These are phyloP conservation scores for Backusella psychrophila DNA, from an alignment of 192 early-diverging fungal species.

Conservation along the genomic window DNA sequence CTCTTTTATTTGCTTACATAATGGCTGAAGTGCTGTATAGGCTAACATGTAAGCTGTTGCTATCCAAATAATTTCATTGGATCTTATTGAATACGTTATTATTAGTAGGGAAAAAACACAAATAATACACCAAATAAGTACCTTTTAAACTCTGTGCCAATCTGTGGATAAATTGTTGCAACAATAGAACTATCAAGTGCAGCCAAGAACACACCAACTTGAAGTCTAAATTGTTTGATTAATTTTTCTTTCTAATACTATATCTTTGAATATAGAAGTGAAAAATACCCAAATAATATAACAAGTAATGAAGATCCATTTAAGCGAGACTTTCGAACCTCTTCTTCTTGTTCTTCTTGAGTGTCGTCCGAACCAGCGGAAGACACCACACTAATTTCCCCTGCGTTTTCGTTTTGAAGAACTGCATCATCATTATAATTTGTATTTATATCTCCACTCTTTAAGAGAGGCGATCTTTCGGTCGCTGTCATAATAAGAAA, in stretches of 20 bases:
- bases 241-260: background rate
- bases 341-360: background rate
- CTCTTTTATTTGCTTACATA: slow-evolving; percentile 47
- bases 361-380: background rate
- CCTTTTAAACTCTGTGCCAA: slow-evolving; percentile 37
- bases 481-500: background rate
- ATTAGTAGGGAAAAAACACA: background rate
- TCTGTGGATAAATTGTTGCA: slow-evolving; percentile 30
- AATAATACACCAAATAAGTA: background rate
- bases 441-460: background rate
- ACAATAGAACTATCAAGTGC: slow-evolving; percentile 37
- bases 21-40: slow-evolving; percentile 73
- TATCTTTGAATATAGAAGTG: background rate
- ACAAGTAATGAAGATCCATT: slow-evolving; percentile 15
- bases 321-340: slow-evolving; percentile 5
- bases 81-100: slow-evolving; percentile 10
- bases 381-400: background rate
- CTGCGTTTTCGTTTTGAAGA: background rate
- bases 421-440: background rate
- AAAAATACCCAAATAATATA: slow-evolving; percentile 13
- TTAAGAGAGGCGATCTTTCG: background rate
- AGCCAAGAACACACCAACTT: slow-evolving; percentile 30
- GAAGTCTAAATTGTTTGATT: slow-evolving; percentile 15
- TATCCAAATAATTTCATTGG: slow-evolving; percentile 76
- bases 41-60: slow-evolving; percentile 72